Base-by-base conservation (phyloP, 495 filamentous ascomycete genomes). In the Neurospora tetrasperma region DNA sequence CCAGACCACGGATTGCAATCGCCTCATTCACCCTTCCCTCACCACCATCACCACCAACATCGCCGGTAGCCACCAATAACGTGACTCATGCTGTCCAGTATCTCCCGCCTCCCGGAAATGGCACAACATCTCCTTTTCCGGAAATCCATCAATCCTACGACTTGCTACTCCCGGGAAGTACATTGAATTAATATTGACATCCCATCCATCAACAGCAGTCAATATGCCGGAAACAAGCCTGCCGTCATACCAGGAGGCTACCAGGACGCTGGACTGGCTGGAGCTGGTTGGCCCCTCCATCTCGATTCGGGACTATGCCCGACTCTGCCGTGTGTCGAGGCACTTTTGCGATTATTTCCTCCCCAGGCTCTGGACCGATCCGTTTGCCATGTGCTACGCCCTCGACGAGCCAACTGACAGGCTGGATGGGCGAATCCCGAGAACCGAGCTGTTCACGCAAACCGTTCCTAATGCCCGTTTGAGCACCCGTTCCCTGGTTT, bases 341-440 rank as follows among this genome's bases (percentile, higher is more conserved):
- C 82, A 82, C 16, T 86, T 85, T 75, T 80, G 83, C 75, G 8
- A 59, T 69, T 77, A 80, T 18, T 86, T 86, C 71, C 83, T 84
- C 7, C 83, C 84, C 7, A 80, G 78, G 10, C 77, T 86, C 23
- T 86, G 85, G 85, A 79, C 79, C 76, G 83, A 86, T 75, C 84
- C 12, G 77, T 76, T 18, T 70, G 76, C 20, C 71, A 77, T 69
- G 72, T 69, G 10, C 79, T 81, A 11, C 72, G 78, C 71, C 54
- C 54, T 66, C 54, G 54, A 14, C 54, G 54, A 14, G 54, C 54
- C 14, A 62, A 62, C 11, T 7, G 12, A 5, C 54, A 31, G 11
- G 20, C 5, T 5, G 14, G 12, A 31, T 31, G 48, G 48, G 23
- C 7, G 31, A 62, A 35, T 8, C 0, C 54, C 7, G 12, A 62